Percentiles rank a stretch among this genome's conserved stretches.
phyloP scores from a whole-genome alignment of 1,284 basidiomycete genomes.

The Fereydounia khargensis region DNA sequence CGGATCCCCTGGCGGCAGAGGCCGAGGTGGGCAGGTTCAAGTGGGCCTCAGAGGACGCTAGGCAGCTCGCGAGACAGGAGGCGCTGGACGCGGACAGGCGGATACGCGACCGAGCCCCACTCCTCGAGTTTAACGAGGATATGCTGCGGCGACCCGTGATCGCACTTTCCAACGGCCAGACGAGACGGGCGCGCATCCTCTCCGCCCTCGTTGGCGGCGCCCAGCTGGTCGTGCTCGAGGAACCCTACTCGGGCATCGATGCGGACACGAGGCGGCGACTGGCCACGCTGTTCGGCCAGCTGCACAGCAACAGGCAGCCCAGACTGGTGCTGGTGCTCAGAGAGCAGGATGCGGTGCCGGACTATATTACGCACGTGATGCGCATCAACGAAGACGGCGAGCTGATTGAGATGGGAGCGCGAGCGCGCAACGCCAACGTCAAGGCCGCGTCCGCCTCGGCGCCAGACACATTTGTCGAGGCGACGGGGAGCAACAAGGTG shows the following conservation, averaged over 20 bases:
- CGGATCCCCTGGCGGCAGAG: conserved; percentile 35
- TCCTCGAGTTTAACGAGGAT: conserved; percentile 32
- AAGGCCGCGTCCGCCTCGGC: not conserved
- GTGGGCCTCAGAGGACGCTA: conserved; percentile 16
- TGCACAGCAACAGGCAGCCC: conserved; percentile 62
- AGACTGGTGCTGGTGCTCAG: conserved; percentile 76
- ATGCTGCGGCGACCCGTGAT: conserved; percentile 44
- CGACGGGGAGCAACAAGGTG: conserved; percentile 10
- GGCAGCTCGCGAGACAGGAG: conserved; percentile 1
- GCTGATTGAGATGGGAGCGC: conserved; percentile 61
- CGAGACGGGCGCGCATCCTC: conserved; percentile 77
- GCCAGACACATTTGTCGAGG: not conserved
- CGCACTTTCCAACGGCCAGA: conserved; percentile 88
- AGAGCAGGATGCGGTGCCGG: conserved; percentile 75
- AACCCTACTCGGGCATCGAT: conserved; percentile 42
- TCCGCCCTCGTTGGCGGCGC: conserved; percentile 69
- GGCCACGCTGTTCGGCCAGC: conserved; percentile 60
- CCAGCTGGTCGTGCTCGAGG: conserved; percentile 61
- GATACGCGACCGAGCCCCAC: conserved; percentile 31
- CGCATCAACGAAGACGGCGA: conserved; percentile 62
- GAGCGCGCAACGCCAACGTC: not conserved
- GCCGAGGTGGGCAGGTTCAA: conserved; percentile 27
- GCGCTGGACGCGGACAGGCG: conserved; percentile 13
- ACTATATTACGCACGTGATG: conserved; percentile 76
- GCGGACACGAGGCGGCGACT: conserved; percentile 16